Conservation (phyloP, 2,329 filamentous ascomycete genomes). For the Xylariales sp. region DNA sequence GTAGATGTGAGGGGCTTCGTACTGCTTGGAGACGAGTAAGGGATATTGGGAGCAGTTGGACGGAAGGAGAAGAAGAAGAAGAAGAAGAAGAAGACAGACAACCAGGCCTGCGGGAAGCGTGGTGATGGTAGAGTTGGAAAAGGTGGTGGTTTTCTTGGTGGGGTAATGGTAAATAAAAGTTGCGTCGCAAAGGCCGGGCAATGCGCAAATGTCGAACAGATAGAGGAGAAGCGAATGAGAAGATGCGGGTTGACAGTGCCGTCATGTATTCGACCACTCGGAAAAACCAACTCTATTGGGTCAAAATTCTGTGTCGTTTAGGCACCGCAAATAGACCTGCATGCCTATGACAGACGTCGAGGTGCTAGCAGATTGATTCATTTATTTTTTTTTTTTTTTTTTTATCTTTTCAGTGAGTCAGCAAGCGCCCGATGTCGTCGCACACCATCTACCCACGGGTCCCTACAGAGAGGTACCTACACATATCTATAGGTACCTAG, state of each 20-base stretch:
- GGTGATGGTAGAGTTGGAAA: slow-evolving; percentile 14
- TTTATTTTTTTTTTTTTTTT: not conserved
- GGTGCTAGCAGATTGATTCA: not conserved
- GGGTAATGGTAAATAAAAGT: slow-evolving; percentile 35
- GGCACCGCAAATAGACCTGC: not conserved
- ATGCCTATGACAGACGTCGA: not conserved
- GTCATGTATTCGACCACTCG: slow-evolving; percentile 33
- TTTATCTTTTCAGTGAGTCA: slow-evolving; percentile 30
- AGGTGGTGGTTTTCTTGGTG: slow-evolving; percentile 27
- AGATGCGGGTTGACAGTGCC: slow-evolving; percentile 10
- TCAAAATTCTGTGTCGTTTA: not conserved
- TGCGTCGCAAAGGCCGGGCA: slow-evolving; percentile 31
- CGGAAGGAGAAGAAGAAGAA: slow-evolving; percentile 3
- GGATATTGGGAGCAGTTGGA: not conserved
- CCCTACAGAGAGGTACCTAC: too few relatives aligned
- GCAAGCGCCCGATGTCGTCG: slow-evolving; percentile 35
- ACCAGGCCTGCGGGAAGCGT: not conserved
- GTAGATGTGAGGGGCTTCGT: slow-evolving; percentile 5
- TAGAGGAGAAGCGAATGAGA: slow-evolving; percentile 31
- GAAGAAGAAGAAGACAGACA: slow-evolving; percentile 9
- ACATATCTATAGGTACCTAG: too few relatives aligned
- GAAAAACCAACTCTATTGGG: slow-evolving; percentile 2
- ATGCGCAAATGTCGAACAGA: slow-evolving; percentile 23
- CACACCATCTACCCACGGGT: not conserved
- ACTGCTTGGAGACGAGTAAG: not conserved